Evolutionary conservation across 164 flowering plant species (phyloP), one percentile per base, ranked within the genome.

Genomic region (Protea cynaroides): DNA sequence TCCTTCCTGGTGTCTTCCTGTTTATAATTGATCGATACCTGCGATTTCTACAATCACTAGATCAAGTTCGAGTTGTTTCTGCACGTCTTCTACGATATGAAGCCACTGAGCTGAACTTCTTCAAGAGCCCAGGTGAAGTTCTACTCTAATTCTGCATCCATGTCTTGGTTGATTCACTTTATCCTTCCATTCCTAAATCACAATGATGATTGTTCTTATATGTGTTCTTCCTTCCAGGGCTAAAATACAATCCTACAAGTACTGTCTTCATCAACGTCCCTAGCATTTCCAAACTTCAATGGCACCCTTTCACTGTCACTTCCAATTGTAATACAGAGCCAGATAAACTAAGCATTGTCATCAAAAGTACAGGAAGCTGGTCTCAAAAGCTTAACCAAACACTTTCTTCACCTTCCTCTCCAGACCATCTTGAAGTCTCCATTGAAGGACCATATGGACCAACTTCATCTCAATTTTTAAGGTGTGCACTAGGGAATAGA

Each of bases 371-470:
- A 65, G 97, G 94, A 69, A 79, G 70, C 57, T 91, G 97, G 97
- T 66, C 87, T 22, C 69, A 63, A 24, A 83, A 81, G 68, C 92
- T 89, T 24, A 78, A 79, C 76, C 70, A 81, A 47, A 58, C 60
- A 37, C 72, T 92, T 36, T 81, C 96, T 4, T 74, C 83, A 0
- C 76, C 84, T 37, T 70, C 86, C 25, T 24, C 83, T 0, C 21
- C 68, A 4, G 82, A 85, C 10, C 90, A 74, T 25, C 88, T 89
- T 36, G 70, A n/a, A n/a, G n/a, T n/a, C n/a, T n/a, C n/a, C n/a
- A n/a, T n/a, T n/a, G n/a, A n/a, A n/a, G n/a, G n/a, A 74, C 98
- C 96, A 10, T 89, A 92, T 74, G 98, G 96, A 21, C 95, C 98
- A 54, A 62, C 72, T 44, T 75, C 92, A 37, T 68, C 80, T 36